Base-by-base conservation (phyloP, 768 basidiomycete species). In the Termitomyces sp. region DNA sequence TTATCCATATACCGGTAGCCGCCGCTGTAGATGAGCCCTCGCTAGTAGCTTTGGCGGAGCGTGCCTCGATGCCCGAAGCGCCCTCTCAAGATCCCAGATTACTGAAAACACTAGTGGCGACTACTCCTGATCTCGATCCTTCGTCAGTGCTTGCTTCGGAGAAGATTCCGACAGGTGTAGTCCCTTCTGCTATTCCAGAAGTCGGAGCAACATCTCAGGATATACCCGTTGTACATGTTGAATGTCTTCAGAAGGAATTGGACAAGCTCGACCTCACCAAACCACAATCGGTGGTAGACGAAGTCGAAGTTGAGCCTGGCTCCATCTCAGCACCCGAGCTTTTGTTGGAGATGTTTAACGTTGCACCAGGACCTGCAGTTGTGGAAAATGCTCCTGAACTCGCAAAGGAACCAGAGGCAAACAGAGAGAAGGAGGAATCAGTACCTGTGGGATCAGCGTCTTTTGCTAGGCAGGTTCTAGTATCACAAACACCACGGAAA, bases 131-230 rank as follows among this genome's bases (percentile, higher is more conserved):
- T 54, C 17, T 58, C 36, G 43, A 59, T 31, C 56, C 57, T 12
- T 59, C 52, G 15, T 49, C 63, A 25, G 52, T 59, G n/a, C 40
- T 61, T 17, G 63, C 42, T 29, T 31, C 60, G 34, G 59, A 51
- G 10, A 48, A 57, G n/a, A 36, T 49, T n/a, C 31, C 31, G 2
- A 58, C 43, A 42, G 60, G 17, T 42, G 45, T 47, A 3, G 50
- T 40, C 11, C 9, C 51, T 31, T 59, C 12, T 48, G n/a, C 38
- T 20, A 25, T 34, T 14, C n/a, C 11, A 20, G 31, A 34, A 40
- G 56, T 40, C 20, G 58, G 37, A 29, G n/a, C 38, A 45, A 36
- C 20, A 7, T 8, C 46, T 46, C 42, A 58, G 37, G 31, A 54
- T 46, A 37, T 42, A 20, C 43, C 55, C 14, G 25, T 34, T 32